Evolutionary conservation across 2,329 filamentous ascomycete species (phyloP).

Genomic region (Exophiala mesophila): DNA sequence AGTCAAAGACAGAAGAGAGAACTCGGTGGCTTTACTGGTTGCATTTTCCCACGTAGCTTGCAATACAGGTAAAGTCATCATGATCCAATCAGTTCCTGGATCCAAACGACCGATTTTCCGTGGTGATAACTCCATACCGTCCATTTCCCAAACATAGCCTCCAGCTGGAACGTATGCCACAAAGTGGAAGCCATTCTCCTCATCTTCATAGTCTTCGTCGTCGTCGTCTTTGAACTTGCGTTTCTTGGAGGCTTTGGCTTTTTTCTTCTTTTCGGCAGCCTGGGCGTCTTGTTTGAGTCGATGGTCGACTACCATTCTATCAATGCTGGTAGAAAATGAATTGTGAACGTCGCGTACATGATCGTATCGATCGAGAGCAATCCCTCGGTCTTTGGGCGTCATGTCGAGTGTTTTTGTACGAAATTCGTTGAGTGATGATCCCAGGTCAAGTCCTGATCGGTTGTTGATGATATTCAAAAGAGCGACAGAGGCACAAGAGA

Average conservation of each 20-base stretch:
- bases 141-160: slow-evolving; percentile 79
- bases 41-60: slow-evolving; percentile 12
- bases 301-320: slow-evolving; percentile 25
- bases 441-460: slow-evolving; percentile 60
- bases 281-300: slow-evolving; percentile 50
- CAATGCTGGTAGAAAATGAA: slow-evolving; percentile 64
- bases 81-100: slow-evolving; percentile 17
- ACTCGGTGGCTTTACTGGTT: slow-evolving; percentile 12
- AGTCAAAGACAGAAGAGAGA: slow-evolving; percentile 22
- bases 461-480: slow-evolving; percentile 94
- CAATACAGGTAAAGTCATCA: slow-evolving; percentile 17
- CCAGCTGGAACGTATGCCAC: slow-evolving; percentile 77
- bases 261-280: slow-evolving; percentile 34
- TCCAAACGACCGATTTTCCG: slow-evolving; percentile 51
- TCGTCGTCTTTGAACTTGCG: slow-evolving; percentile 34
- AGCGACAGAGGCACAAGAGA: slow-evolving; percentile 88
- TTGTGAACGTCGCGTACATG: slow-evolving; percentile 83
- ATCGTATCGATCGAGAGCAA: slow-evolving; percentile 66
- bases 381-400: slow-evolving; percentile 67
- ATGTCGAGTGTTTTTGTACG: slow-evolving; percentile 66
- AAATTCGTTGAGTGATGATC: slow-evolving; percentile 65
- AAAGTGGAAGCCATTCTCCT: slow-evolving; percentile 74
- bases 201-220: slow-evolving; percentile 42
- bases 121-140: slow-evolving; percentile 72
- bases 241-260: slow-evolving; percentile 25